These are phyloP conservation scores for Aspergillus avenaceus DNA, from an alignment of 495 filamentous ascomycete species.

Conservation along the genomic window DNA sequence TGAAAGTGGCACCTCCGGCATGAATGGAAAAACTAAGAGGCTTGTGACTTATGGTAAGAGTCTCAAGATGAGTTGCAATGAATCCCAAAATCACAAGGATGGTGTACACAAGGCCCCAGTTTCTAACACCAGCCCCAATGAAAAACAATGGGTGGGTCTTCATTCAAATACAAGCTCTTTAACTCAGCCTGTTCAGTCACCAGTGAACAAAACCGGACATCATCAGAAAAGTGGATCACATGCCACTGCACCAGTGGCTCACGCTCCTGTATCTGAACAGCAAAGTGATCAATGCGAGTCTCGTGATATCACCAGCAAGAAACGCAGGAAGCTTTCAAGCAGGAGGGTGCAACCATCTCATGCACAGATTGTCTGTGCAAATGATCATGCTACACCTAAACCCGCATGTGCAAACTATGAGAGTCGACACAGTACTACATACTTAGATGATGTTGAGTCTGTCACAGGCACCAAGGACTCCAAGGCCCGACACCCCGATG, in stretches of 20 bases:
- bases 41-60: slow-evolving; percentile 16
- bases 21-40: slow-evolving; percentile 9
- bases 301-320: not conserved
- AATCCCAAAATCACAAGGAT: not conserved
- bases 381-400: not conserved
- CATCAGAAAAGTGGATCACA: not conserved
- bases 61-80: not conserved
- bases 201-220: not conserved
- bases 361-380: not conserved
- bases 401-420: not conserved
- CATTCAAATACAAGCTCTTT: not conserved
- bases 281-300: not conserved
- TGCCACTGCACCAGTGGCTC: not conserved
- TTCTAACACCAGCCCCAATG: not conserved
- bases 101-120: not conserved
- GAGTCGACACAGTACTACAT: not conserved
- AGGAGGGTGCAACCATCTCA: not conserved
- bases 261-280: not conserved
- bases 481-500: not conserved
- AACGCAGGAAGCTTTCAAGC: slow-evolving; percentile 1
- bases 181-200: not conserved
- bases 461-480: not conserved
- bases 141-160: not conserved
- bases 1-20: not conserved
- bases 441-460: not conserved